Conservation (phyloP, 495 filamentous ascomycete species). For the Penicillium riverlandense region DNA sequence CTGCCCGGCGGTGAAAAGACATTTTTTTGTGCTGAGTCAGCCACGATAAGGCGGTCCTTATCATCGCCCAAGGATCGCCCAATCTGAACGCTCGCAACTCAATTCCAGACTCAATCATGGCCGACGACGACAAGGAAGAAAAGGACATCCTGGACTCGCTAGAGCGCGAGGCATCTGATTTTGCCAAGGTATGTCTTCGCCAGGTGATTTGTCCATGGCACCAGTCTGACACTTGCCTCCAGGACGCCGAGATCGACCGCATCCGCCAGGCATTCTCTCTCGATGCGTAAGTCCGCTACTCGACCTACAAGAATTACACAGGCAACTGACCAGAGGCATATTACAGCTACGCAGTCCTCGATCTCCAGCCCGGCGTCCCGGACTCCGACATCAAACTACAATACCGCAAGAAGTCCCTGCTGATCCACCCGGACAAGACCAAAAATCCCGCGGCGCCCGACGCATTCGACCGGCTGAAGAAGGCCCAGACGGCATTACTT, state of each 20-base stretch:
- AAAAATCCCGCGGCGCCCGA: slow-evolving; percentile 85
- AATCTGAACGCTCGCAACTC: too few species aligned
- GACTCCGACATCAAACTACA: slow-evolving; percentile 91
- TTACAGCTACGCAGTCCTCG: slow-evolving; percentile 80
- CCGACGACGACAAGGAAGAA: slow-evolving; percentile 66
- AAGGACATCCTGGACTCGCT: slow-evolving; percentile 77
- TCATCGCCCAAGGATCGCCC: background rate
- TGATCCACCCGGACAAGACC: slow-evolving; percentile 98
- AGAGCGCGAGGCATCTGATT: slow-evolving; percentile 83
- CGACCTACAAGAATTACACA: background rate
- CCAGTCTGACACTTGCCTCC: slow-evolving; percentile 8
- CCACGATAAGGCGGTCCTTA: background rate
- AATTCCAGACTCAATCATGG: slow-evolving; percentile 15
- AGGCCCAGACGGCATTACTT: slow-evolving; percentile 82
- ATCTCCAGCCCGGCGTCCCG: slow-evolving; percentile 89
- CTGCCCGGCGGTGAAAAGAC: slow-evolving; percentile 17
- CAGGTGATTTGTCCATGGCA: background rate
- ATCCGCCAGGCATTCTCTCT: slow-evolving; percentile 86
- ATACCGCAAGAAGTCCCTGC: slow-evolving; percentile 93
- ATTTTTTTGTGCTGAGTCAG: slow-evolving; percentile 9
- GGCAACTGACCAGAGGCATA: too few species aligned
- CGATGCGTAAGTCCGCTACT: slow-evolving; percentile 59
- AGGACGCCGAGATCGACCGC: slow-evolving; percentile 95
- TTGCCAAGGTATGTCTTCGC: slow-evolving; percentile 58
- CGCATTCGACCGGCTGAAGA: slow-evolving; percentile 94